Base-by-base conservation (phyloP, 2,329 filamentous ascomycete genomes). In the Tolypocladium paradoxum region DNA sequence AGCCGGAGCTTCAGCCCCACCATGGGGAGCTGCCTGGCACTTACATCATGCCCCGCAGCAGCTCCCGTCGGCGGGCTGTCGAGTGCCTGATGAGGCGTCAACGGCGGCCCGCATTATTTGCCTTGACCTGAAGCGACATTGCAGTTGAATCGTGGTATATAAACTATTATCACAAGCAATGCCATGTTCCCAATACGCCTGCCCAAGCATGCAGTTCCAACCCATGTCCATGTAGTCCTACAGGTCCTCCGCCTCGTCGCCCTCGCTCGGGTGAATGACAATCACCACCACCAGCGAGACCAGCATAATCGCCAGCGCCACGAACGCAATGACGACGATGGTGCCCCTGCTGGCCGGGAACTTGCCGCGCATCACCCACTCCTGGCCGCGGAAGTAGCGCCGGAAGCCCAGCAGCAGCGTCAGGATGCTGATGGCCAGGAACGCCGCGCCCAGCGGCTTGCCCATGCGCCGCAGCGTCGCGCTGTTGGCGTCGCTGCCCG, bases 281-380 rank as follows among this genome's bases (percentile, higher is more conserved):
- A 85, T 64, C 2, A 85, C 79, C 4, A 85, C 76, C 16, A 82
- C 72, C 56, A 86, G 65, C 48, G 77, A 82, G 31, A 76, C 73
- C 37, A 83, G 65, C 75, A 85, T 85, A 55, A 86, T 73, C 4
- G 76, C 74, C 63, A 83, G 73, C 4, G 87, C 82, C 46, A 90
- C 77, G 20, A 81, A 68, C 9, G 84, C 80, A 34, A 92, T 80
- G 37, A 90, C 60, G 48, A 89, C 73, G 46, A 93, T 82, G 24
- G 87, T 89, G 4, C 87, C 87, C 58, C 88, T 76, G 60, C 85
- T 87, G 8, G 88, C 87, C 0, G 88, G 87, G 61, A 91, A 91
- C 67, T 90, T 90, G 61, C 88, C 87, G 57, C 79, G 73, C 55
- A 92, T 84, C 27, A 93, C 81, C 80, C 89, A 93, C 62, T 87